Percentiles rank a stretch among this genome's conserved stretches.
phyloP scores from a whole-genome alignment of 177 flowering plant species.

The Vitis hybrid region DNA sequence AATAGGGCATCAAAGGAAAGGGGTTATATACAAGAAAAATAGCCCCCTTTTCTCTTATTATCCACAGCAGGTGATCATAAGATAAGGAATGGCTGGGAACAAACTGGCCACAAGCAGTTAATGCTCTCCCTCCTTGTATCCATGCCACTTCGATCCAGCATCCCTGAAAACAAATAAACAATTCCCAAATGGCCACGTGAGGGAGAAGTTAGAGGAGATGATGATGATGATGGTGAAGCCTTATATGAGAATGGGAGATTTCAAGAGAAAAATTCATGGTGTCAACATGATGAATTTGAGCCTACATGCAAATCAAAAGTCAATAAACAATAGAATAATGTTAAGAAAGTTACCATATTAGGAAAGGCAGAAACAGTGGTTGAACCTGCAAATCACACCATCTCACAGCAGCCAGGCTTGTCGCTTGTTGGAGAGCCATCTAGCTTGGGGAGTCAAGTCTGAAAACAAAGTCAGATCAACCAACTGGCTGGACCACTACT shows the following conservation, averaged over 20 bases:
- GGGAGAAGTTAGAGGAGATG: background rate
- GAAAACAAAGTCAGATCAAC: slow-evolving; percentile 2
- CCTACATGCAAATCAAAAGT: background rate
- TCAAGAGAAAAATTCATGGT: background rate
- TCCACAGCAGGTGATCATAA: background rate
- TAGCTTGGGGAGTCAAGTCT: background rate
- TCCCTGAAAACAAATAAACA: slow-evolving; percentile 18
- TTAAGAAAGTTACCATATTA: slow-evolving; percentile 11
- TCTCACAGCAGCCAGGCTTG: slow-evolving; percentile 5
- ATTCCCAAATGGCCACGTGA: background rate
- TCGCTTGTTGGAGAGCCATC: background rate
- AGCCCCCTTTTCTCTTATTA: background rate
- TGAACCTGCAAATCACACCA: background rate
- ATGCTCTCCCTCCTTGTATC: background rate
- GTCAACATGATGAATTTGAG: background rate
- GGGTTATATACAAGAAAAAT: slow-evolving; percentile 2
- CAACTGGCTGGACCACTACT: background rate
- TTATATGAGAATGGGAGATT: background rate
- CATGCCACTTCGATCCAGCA: background rate
- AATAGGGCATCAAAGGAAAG: slow-evolving; percentile 1
- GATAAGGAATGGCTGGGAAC: background rate
- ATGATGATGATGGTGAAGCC: background rate
- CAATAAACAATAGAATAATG: background rate
- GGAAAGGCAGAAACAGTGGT: background rate
- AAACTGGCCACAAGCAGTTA: background rate